A percentile compares a stretch with the other conserved stretches of the same genome.
These are phyloP conservation scores for Fraxinus pennsylvanica DNA, from an alignment of 257 asterid species.

Conservation along the genomic window DNA sequence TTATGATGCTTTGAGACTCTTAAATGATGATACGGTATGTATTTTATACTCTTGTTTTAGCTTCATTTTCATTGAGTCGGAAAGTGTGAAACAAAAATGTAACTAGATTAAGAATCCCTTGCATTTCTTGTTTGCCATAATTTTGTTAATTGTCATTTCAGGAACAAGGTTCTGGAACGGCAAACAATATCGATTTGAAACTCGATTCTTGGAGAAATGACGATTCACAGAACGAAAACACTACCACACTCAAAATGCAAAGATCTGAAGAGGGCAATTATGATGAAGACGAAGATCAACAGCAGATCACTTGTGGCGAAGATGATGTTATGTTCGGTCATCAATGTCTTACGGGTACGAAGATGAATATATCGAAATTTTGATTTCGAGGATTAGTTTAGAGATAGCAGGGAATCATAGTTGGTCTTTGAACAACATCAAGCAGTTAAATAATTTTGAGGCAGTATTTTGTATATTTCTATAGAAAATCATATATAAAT, in stretches of 20 bases:
- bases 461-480: not conserved
- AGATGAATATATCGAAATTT: constrained; percentile 27
- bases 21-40: constrained; percentile 44
- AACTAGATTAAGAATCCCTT: not conserved
- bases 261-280: constrained; percentile 16
- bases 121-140: not conserved
- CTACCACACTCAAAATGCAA: constrained; percentile 1
- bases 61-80: not conserved
- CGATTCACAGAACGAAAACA: constrained; percentile 10
- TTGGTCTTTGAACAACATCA: not conserved
- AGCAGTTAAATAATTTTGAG: not conserved
- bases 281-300: constrained; percentile 26
- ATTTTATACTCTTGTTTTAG: constrained; percentile 7
- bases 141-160: constrained; percentile 17
- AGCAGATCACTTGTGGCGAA: constrained; percentile 10
- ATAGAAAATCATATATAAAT: not conserved
- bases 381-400: not conserved
- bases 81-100: not conserved
- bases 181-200: constrained; percentile 9
- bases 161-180: constrained; percentile 31
- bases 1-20: constrained; percentile 44
- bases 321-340: constrained; percentile 21
- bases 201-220: constrained; percentile 13
- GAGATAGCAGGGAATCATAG: not conserved
- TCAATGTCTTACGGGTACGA: constrained; percentile 15